Conservation (phyloP, 1,139 yeast species). For the Nadsonia starkeyi-henricii region DNA sequence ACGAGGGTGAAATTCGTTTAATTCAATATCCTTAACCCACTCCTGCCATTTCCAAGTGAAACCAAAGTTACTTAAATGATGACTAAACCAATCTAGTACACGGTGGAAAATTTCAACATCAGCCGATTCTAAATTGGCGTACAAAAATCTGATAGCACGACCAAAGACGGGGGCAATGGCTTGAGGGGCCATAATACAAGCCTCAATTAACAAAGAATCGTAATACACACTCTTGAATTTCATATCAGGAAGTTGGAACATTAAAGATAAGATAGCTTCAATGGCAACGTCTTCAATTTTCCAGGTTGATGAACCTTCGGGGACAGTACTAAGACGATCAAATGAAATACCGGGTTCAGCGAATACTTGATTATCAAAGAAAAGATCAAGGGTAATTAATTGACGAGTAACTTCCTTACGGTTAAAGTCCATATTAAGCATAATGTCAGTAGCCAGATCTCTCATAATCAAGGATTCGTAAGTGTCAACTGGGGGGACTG, state of each 20-base stretch:
- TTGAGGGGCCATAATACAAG: constrained; percentile 74
- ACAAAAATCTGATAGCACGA: constrained; percentile 77
- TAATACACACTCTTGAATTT: constrained; percentile 63
- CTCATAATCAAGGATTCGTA: constrained; percentile 53
- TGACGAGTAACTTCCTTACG: constrained; percentile 80
- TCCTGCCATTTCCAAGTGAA: constrained; percentile 98
- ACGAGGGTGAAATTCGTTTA: constrained; percentile 38
- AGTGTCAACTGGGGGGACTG: constrained; percentile 56
- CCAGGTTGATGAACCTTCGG: constrained; percentile 43
- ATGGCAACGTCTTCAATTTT: constrained; percentile 84
- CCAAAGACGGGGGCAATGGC: constrained; percentile 95
- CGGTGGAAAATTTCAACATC: constrained; percentile 67
- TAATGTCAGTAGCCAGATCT: constrained; percentile 62
- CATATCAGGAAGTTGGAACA: constrained; percentile 59
- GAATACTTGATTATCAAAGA: constrained; percentile 56
- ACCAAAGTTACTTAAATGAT: constrained; percentile 85
- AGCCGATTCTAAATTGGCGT: constrained; percentile 47
- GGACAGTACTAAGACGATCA: constrained; percentile 44
- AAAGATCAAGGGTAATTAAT: constrained; percentile 59
- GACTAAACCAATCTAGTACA: constrained; percentile 83
- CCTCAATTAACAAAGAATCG: constrained; percentile 75
- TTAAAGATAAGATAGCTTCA: constrained; percentile 66
- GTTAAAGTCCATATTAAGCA: constrained; percentile 75
- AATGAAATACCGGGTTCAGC: constrained; percentile 76
- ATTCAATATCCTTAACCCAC: constrained; percentile 37